phyloP scores from a whole-genome alignment of 805 yeast genomes.

The Novakomyces olei region DNA sequence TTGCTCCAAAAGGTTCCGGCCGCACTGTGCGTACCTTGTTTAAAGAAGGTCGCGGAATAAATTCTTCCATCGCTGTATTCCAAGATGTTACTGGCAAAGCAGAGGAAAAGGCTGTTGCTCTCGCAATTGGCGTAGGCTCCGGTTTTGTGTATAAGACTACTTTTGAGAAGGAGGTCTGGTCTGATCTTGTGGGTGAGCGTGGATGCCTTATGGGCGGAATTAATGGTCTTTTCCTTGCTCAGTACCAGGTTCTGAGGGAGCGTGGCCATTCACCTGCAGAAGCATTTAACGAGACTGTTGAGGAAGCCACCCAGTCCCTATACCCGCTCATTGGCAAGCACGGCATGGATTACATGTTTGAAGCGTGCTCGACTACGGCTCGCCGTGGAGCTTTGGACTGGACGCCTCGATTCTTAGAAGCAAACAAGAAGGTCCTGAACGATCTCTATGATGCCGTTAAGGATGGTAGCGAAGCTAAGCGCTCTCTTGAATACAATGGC shows the following conservation, averaged over 20 bases:
- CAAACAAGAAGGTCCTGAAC: slow-evolving; percentile 94
- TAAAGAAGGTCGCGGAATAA: slow-evolving; percentile 99
- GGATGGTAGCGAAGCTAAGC: slow-evolving; percentile 92
- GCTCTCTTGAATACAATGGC: slow-evolving; percentile 96
- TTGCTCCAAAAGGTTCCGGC: slow-evolving; percentile 99
- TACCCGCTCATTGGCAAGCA: slow-evolving; percentile 97
- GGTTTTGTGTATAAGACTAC: slow-evolving; percentile 99
- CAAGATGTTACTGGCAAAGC: slow-evolving; percentile 98
- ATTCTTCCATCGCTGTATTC: slow-evolving; percentile 99
- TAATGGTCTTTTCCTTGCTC: slow-evolving; percentile 99
- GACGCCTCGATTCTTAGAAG: slow-evolving; percentile 98
- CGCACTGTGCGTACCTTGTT: slow-evolving; percentile 97
- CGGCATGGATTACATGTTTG: slow-evolving; percentile 99
- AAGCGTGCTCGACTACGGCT: slow-evolving; percentile 99
- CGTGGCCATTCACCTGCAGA: slow-evolving; percentile 99
- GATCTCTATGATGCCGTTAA: slow-evolving; percentile 86
- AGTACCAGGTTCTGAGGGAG: slow-evolving; percentile 98
- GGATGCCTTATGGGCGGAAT: slow-evolving; percentile 99
- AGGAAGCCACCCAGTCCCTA: slow-evolving; percentile 98
- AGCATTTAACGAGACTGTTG: slow-evolving; percentile 99
- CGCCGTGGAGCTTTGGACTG: slow-evolving; percentile 99
- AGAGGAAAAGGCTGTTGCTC: slow-evolving; percentile 94
- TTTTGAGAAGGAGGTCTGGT: slow-evolving; percentile 96
- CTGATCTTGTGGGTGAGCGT: slow-evolving; percentile 98
- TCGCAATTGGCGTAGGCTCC: slow-evolving; percentile 97